Evolutionary conservation across 2,329 filamentous ascomycete species (phyloP).

Genomic region (Blastomyces emzantsi): DNA sequence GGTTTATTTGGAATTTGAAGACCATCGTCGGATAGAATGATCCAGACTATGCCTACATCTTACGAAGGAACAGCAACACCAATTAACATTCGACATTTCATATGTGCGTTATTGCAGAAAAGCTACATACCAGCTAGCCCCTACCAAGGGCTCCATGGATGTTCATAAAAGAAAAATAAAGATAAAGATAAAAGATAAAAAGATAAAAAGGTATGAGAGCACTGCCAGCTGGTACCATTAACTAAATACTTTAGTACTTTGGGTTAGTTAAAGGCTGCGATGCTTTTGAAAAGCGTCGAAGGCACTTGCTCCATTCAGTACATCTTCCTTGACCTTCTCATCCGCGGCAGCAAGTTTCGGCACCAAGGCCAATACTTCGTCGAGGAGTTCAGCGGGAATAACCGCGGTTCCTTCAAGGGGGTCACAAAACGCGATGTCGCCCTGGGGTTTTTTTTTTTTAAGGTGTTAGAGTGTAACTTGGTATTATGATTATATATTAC

Average conservation of each 20-base stretch:
- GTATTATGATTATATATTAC: neutral
- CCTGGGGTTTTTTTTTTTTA: constrained; percentile 24
- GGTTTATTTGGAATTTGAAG: neutral
- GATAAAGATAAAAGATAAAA: neutral
- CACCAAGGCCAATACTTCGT: constrained; percentile 52
- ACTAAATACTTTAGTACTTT: neutral
- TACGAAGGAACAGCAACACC: neutral
- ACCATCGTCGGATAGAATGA: neutral
- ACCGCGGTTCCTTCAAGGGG: constrained; percentile 59
- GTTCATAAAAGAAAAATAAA: neutral
- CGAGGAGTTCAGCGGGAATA: constrained; percentile 54
- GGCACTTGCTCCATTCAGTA: constrained; percentile 53
- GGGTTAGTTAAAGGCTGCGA: constrained; percentile 21
- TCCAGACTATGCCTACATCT: neutral
- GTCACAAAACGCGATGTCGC: constrained; percentile 63
- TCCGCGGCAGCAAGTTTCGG: constrained; percentile 47
- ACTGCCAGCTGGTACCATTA: neutral
- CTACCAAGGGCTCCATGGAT: neutral
- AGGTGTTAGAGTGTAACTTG: neutral
- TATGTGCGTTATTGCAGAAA: neutral
- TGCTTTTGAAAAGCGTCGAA: constrained; percentile 58
- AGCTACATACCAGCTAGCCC: neutral
- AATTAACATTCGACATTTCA: neutral
- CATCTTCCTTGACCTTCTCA: constrained; percentile 54
- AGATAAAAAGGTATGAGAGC: neutral